phyloP scores from a whole-genome alignment of 2,329 filamentous ascomycete genomes.

The Thelonectria rubi region DNA sequence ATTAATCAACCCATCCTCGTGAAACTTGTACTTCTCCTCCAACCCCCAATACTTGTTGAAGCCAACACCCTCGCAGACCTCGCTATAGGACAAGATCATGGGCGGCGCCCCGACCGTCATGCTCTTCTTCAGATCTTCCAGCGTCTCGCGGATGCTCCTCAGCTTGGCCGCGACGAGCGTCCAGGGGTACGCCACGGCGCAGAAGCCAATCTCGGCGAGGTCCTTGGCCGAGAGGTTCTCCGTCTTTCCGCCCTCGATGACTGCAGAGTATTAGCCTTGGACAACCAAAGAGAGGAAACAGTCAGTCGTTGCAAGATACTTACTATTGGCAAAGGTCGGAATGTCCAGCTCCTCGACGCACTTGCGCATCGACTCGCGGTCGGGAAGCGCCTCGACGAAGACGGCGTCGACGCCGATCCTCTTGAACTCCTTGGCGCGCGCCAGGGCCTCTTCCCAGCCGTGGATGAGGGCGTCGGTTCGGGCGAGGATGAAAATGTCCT shows the following conservation, averaged over 20 bases:
- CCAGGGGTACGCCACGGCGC: constrained; percentile 55
- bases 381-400: constrained; percentile 54
- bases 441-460: constrained; percentile 56
- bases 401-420: constrained; percentile 55
- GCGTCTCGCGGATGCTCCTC: constrained; percentile 49
- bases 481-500: constrained; percentile 56
- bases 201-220: constrained; percentile 50
- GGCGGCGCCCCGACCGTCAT: constrained; percentile 53
- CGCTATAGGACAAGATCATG: constrained; percentile 53
- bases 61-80: constrained; percentile 56
- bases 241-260: constrained; percentile 48
- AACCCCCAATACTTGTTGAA: constrained; percentile 52
- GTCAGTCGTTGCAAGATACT: constrained; percentile 1
- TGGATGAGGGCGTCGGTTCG: constrained; percentile 54
- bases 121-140: constrained; percentile 52
- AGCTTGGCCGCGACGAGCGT: constrained; percentile 55
- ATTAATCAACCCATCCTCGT: constrained; percentile 6
- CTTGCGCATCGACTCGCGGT: constrained; percentile 53
- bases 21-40: constrained; percentile 20
- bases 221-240: constrained; percentile 47
- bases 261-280: neutral
- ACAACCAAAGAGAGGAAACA: neutral
- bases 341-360: constrained; percentile 49
- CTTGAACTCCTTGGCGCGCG: constrained; percentile 51
- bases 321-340: constrained; percentile 52